Evolutionary conservation across 495 filamentous ascomycete genomes (phyloP), one percentile per base, ranked within the genome.

Genomic region (Neurospora tetrasperma): DNA sequence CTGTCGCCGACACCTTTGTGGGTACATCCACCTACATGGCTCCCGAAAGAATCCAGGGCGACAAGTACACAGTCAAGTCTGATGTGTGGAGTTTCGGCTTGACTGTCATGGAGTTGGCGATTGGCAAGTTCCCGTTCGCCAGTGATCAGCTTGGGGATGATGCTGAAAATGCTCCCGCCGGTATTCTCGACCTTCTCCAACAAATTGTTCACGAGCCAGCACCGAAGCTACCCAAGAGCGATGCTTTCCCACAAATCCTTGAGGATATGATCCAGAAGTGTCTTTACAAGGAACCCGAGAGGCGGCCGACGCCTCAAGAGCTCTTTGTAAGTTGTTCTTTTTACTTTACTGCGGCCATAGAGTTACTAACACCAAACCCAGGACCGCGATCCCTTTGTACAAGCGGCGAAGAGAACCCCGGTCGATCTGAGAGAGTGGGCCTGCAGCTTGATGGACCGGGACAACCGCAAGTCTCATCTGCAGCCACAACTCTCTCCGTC

Each of bases 1-100:
- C 95, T 12, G 92, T 99, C 71, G 96, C 96, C 70, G 93, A 98
- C 80, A 99, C 96, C 1, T 99, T 99, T 75, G 96, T 99, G 9
- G 96, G 96, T 38, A 99, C 96, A 8, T 97, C 94, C 6, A 99
- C 96, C 69, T 99, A 98, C 83, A 99, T 99, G 96, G 96, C 96
- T 0, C 96, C 96, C 0, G 96, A 99, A 82, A 90, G 96, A 79
- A 99, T 99, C 74, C 93, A 97, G 79, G 96, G 96, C 41, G 93
- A 94, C 70, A 93, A 93, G 74, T 99, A 99, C 82, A 97, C 95
- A 0, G 95, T 99, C 75, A 98, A 97, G 81, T 97, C 94, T 5
- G 96, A 99, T 76, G 96, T 99, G 4, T 99, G 96, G 96, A 97
- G 93, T 87, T 93, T 98, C 75, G 96, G 96, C n/a, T 83, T 99